Base-by-base conservation (phyloP, 768 basidiomycete species). In the Russula emetica region DNA sequence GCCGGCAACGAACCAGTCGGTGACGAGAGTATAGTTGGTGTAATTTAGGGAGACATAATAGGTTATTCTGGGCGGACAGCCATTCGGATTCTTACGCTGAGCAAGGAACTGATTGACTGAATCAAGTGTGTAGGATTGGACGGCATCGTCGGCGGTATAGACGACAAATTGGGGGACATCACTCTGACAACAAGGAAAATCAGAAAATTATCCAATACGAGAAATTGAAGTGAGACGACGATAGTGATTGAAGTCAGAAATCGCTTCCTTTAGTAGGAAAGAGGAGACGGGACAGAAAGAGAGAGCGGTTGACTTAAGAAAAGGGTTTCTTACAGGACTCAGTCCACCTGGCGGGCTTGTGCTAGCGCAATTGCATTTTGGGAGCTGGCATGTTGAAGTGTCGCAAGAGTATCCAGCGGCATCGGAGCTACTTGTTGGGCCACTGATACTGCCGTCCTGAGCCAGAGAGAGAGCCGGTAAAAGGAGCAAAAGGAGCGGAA, bases 1-100 rank as follows among this genome's bases (percentile, higher is more conserved):
- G 24, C 90, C 90, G 4, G 85, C 86, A 34, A 90, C 88, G 72
- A 76, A 91, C 87, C 86, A 90, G 72, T 90, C 87, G 77, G 77
- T 90, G 45, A 90, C 86, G 54, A 89, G 79, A 1, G 85, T 84
- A 73, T 86, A 88, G 72, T 91, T 90, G 16, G 89, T 91, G 74
- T 83, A 91, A 58, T 80, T 81, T 40, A 90, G 74, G 3, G 85
- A 87, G 9, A 83, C 83, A 73, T 80, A 91, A 74, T 88, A 92
- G 30, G 88, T 90, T 83, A 87, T 89, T 73, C 83, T 86, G 42
- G 83, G 81, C n/a, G 72, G 67, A 73, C 90, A 92, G 18, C 88
- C 86, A 67, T 91, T 90, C 36, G 88, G 88, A 69, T 90, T 90
- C 70, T 82, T 80, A 54, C 90, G 85, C 2, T 87, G 83, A 3